phyloP scores from a whole-genome alignment of 192 early-diverging fungal genomes.

The Kappamyces sp. region DNA sequence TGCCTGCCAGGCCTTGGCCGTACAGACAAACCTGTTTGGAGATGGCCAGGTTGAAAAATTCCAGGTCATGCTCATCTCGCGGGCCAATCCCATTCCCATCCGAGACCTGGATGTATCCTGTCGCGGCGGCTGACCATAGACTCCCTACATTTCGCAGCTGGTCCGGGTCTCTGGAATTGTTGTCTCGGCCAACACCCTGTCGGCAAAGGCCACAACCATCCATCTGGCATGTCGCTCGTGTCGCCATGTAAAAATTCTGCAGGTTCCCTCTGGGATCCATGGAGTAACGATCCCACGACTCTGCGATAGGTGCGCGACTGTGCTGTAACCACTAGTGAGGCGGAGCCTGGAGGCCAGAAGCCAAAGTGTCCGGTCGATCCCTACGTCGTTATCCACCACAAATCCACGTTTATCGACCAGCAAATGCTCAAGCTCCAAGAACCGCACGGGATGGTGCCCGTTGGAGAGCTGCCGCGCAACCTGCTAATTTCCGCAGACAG shows the following conservation, averaged over 20 bases:
- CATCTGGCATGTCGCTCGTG: slow-evolving; percentile 87
- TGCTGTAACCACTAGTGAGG: slow-evolving; percentile 25
- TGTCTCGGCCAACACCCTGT: slow-evolving; percentile 82
- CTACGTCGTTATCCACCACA: slow-evolving; percentile 91
- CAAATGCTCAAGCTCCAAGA: slow-evolving; percentile 98
- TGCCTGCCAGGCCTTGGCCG: slow-evolving; percentile 72
- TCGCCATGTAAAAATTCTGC: slow-evolving; percentile 71
- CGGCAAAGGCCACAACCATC: slow-evolving; percentile 82
- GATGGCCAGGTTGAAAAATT: slow-evolving; percentile 68
- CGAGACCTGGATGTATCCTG: slow-evolving; percentile 74
- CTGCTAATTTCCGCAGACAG: slow-evolving; percentile 85
- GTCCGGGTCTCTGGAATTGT: slow-evolving; percentile 95
- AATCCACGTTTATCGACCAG: slow-evolving; percentile 92
- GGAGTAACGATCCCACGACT: slow-evolving; percentile 79
- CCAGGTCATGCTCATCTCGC: slow-evolving; percentile 84
- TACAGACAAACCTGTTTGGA: slow-evolving; percentile 52
- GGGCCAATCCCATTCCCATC: slow-evolving; percentile 81
- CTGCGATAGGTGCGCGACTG: slow-evolving; percentile 68
- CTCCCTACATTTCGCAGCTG: slow-evolving; percentile 80
- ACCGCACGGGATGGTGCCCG: slow-evolving; percentile 92
- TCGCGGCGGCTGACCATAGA: slow-evolving; percentile 35
- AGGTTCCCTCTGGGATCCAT: slow-evolving; percentile 77
- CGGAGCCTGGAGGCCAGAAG: slow-evolving; percentile 25
- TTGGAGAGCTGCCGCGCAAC: slow-evolving; percentile 96
- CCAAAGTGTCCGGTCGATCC: slow-evolving; percentile 79